phyloP scores from a whole-genome alignment of 2,329 filamentous ascomycete species.

The Fusarium metavorans region DNA sequence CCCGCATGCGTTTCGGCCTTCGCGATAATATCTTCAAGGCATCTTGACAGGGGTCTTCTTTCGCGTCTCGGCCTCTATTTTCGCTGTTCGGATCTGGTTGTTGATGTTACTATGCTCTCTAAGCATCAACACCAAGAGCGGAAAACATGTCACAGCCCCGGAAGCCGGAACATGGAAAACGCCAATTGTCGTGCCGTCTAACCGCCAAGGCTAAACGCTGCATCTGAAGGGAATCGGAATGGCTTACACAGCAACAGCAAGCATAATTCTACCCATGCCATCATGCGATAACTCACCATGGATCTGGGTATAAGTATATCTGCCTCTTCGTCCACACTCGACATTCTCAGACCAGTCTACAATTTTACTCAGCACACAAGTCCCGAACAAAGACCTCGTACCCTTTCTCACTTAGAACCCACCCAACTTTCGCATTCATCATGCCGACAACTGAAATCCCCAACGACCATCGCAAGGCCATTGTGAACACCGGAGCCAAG shows the following conservation, averaged over 20 bases:
- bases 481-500: constrained; percentile 38
- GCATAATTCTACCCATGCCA: background rate
- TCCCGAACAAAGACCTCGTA: background rate
- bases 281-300: background rate
- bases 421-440: background rate
- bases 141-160: background rate
- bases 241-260: background rate
- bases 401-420: background rate
- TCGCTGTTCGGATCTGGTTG: background rate
- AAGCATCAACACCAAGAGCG: background rate
- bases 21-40: background rate
- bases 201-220: background rate
- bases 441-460: constrained; percentile 15
- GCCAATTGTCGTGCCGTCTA: background rate
- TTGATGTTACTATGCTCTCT: background rate
- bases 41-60: background rate
- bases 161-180: background rate
- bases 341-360: background rate
- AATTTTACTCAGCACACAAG: background rate
- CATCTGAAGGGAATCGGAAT: background rate
- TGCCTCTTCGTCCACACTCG: background rate
- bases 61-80: background rate
- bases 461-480: constrained; percentile 12
- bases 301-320: background rate
- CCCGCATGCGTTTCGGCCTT: background rate